A percentile compares a stretch with the other conserved stretches of the same genome.
Evolutionary conservation across 176 grass and related monocot species (phyloP).

Genomic region (Bothriochloa decipiens): DNA sequence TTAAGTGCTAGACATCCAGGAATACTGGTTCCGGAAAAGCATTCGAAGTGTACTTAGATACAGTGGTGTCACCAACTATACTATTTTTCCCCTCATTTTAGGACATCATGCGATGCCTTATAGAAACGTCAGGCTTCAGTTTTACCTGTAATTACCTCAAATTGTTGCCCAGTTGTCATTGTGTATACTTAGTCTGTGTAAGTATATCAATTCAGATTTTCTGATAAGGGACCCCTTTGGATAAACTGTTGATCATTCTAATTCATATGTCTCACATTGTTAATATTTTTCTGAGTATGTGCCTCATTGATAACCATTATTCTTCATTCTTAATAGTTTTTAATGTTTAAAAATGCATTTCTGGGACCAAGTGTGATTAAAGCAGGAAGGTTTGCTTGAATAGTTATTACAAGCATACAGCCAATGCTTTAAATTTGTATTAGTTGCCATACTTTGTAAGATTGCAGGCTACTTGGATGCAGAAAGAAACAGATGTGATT

Average conservation of each 20-base stretch:
- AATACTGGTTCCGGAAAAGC: slow-evolving; percentile 29
- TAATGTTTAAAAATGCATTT: neutral
- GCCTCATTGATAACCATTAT: neutral
- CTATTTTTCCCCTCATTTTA: slow-evolving; percentile 1
- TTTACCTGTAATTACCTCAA: slow-evolving; percentile 54
- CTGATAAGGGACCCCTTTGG: slow-evolving; percentile 6
- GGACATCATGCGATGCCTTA: slow-evolving; percentile 30
- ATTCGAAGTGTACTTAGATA: slow-evolving; percentile 30
- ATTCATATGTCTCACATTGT: neutral
- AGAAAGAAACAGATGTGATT: slow-evolving; percentile 9
- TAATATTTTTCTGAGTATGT: slow-evolving; percentile 14
- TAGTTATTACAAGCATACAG: slow-evolving; percentile 1
- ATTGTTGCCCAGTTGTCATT: slow-evolving; percentile 28
- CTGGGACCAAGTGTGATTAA: neutral
- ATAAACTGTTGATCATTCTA: slow-evolving; percentile 19
- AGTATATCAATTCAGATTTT: slow-evolving; percentile 45
- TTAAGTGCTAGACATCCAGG: slow-evolving; percentile 17
- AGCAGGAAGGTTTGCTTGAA: neutral
- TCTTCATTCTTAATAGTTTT: neutral
- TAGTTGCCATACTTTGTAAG: slow-evolving; percentile 14
- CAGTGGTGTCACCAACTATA: slow-evolving; percentile 28
- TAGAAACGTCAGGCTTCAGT: slow-evolving; percentile 36
- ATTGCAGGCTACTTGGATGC: neutral
- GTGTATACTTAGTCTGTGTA: slow-evolving; percentile 41
- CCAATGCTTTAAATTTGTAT: neutral